Conservation (phyloP, 768 basidiomycete genomes). For the Psilocybe subaeruginosa region DNA sequence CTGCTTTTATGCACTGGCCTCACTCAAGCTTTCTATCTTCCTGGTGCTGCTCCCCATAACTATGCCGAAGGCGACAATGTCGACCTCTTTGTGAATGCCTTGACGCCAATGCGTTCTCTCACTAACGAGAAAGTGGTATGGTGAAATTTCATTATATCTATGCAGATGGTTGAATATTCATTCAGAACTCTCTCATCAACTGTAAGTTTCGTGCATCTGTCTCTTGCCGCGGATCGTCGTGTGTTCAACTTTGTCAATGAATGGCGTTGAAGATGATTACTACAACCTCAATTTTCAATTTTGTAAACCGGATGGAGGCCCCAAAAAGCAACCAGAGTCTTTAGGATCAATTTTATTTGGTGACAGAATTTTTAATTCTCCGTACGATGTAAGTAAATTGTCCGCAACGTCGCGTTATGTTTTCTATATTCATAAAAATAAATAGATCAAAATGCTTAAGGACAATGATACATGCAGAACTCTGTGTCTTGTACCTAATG, state of each 20-base stretch:
- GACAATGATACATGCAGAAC: conserved; percentile 75
- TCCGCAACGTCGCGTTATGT: background rate
- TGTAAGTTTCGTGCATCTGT: conserved; percentile 48
- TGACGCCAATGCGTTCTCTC: conserved; percentile 82
- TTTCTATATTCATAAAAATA: conserved; percentile 7
- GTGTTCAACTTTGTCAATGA: conserved; percentile 1
- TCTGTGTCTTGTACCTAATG: conserved; percentile 60
- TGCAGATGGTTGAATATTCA: background rate
- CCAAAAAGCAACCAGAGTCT: conserved; percentile 77
- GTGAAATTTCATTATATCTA: background rate
- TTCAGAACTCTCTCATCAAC: conserved; percentile 88
- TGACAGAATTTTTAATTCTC: conserved; percentile 91
- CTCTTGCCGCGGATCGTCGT: background rate
- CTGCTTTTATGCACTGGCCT: conserved; percentile 23
- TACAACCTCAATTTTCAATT: conserved; percentile 88
- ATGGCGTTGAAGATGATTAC: conserved; percentile 73
- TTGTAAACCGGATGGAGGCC: conserved; percentile 78
- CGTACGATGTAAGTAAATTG: conserved; percentile 71
- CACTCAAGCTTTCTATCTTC: conserved; percentile 83
- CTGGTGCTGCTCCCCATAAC: conserved; percentile 86
- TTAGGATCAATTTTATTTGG: conserved; percentile 96
- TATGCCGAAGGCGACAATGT: conserved; percentile 77
- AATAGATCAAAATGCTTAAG: conserved; percentile 80
- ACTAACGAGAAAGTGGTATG: conserved; percentile 73
- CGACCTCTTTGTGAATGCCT: conserved; percentile 81